Conservation (phyloP, 2,329 filamentous ascomycete genomes). For the Neoarthrinium moseri region DNA sequence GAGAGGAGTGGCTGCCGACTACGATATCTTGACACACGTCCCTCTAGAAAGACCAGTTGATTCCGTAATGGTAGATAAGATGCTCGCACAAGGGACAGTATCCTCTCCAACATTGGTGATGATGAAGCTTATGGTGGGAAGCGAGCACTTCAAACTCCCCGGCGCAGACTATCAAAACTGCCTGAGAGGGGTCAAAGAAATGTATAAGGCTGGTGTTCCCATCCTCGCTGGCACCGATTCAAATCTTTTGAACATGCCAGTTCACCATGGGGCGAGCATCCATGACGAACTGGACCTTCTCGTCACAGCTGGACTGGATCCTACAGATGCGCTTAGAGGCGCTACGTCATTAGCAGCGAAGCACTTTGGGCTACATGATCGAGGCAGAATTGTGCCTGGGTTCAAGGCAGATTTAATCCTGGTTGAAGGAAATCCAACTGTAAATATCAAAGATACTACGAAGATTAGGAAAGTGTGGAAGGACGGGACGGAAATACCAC, state of each 20-base stretch:
- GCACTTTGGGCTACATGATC: slow-evolving; percentile 21
- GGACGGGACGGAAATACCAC: slow-evolving; percentile 20
- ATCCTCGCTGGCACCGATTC: slow-evolving; percentile 30
- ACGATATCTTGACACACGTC: slow-evolving; percentile 27
- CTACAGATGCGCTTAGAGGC: slow-evolving; percentile 21
- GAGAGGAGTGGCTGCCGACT: slow-evolving; percentile 21
- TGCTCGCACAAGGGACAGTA: slow-evolving; percentile 18
- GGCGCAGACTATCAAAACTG: slow-evolving; percentile 19
- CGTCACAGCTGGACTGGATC: slow-evolving; percentile 20
- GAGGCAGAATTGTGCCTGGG: slow-evolving; percentile 22
- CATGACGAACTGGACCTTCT: slow-evolving; percentile 25
- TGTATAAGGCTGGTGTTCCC: slow-evolving; percentile 24
- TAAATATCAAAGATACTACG: slow-evolving; percentile 22
- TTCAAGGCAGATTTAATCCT: slow-evolving; percentile 27
- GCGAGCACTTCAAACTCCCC: slow-evolving; percentile 16
- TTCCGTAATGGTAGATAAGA: slow-evolving; percentile 11
- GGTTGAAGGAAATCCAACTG: slow-evolving; percentile 23
- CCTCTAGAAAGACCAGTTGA: slow-evolving; percentile 24
- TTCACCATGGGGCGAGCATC: slow-evolving; percentile 20
- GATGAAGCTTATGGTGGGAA: slow-evolving; percentile 17
- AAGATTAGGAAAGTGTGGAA: slow-evolving; percentile 25
- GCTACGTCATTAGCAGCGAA: slow-evolving; percentile 18
- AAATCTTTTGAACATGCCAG: slow-evolving; percentile 13
- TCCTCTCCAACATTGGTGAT: slow-evolving; percentile 25
- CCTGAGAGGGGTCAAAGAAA: slow-evolving; percentile 20